Percentiles rank a stretch among this genome's conserved stretches.
These are phyloP conservation scores for Pythium phragmiticola DNA, from an alignment of 352 stramenopile genomes.

Conservation along the genomic window DNA sequence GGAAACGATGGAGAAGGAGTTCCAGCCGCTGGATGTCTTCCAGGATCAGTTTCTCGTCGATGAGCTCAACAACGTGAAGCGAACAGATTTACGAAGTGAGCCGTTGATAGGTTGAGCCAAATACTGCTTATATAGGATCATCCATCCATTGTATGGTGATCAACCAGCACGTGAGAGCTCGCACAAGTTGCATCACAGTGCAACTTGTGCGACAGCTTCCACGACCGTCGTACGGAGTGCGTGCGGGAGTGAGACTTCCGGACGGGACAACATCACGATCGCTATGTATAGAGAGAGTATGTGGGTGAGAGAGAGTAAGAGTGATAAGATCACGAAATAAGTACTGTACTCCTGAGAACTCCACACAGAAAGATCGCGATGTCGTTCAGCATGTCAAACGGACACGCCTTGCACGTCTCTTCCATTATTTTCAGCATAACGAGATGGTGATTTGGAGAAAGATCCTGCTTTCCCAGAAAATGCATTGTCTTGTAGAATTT, in stretches of 20 bases:
- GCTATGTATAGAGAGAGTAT: not conserved
- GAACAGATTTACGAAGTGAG: slow-evolving; percentile 54
- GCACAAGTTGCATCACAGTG: too few species aligned
- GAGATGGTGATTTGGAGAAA: too few species aligned
- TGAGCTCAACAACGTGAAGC: slow-evolving; percentile 58
- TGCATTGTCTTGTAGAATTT: too few species aligned
- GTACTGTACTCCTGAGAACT: not conserved
- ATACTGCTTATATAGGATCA: not conserved
- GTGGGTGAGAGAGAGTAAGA: not conserved
- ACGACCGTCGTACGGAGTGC: too few species aligned
- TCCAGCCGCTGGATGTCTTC: slow-evolving; percentile 44
- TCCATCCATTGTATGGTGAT: too few species aligned
- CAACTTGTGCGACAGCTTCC: too few species aligned
- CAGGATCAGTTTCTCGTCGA: slow-evolving; percentile 35
- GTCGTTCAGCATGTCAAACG: not conserved
- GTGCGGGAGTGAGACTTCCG: too few species aligned
- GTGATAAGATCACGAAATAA: not conserved
- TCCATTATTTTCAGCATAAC: too few species aligned
- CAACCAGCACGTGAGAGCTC: too few species aligned
- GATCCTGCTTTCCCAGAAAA: too few species aligned
- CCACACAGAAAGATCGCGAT: not conserved
- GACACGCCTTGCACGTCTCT: too few species aligned
- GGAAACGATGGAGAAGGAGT: slow-evolving; percentile 50
- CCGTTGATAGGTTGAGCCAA: slow-evolving; percentile 28
- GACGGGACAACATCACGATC: not conserved